Base-by-base conservation (phyloP, 129 eudicot species). In the Lactuca sativa region DNA sequence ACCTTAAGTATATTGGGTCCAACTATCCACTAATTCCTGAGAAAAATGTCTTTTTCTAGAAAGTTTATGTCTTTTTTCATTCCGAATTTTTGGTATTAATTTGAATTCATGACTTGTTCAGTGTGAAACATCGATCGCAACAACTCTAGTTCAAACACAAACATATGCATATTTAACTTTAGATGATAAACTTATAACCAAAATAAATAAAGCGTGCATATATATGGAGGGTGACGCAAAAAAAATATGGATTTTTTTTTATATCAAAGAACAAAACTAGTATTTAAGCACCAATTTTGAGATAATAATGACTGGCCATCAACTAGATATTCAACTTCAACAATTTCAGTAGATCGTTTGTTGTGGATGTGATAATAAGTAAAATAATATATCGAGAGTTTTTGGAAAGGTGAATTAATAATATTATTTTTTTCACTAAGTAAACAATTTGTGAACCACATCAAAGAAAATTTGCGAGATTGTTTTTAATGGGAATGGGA, bases 1-100 rank as follows among this genome's bases (percentile, higher is more conserved):
- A 18, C n/a, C 4, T 69, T 69, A 47, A 47, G 64, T n/a, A 56
- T 68, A 25, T 41, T 56, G 44, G 74, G 65, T 58, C 74, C 69
- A 51, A 53, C 60, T 33, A 49, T 71, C 76, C 76, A 59, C 67
- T 37, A 25, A 25, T 25, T 37, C 9, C n/a, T 21, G 7, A 48
- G 62, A 60, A 18, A 44, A 60, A 60, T 31, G 65, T 60, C 65
- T 60, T 60, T 60, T 60, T 60, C 65, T 60, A 60, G 48, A 53
- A 54, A 30, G 34, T 51, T 67, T 51, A n/a, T n/a, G 60, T 51
- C 59, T 49, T 66, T 49, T 49, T 25, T 14, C 41, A 70, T 31
- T 56, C 11, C 59, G n/a, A 48, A 5, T 33, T 47, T 47, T 47
- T 47, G 15, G 15, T 47, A 43, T 47, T 9, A 47, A 47, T 47